Evolutionary conservation across 257 asterid genomes (phyloP), one percentile per base, ranked within the genome.

Genomic region (Forsythia suspensa): DNA sequence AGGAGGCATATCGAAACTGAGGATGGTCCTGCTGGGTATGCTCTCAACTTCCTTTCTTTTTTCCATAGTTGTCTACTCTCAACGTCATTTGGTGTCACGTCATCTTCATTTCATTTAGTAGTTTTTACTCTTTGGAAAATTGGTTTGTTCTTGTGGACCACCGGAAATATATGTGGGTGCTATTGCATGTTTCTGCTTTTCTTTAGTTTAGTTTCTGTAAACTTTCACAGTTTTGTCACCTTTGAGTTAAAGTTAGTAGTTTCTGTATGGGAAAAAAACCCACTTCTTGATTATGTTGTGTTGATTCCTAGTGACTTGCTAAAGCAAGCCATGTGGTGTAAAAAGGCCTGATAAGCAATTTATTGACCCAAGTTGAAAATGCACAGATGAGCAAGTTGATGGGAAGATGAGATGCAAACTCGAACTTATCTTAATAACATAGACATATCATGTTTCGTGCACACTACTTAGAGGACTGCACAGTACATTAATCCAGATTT

Each of bases 1-100:
- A 92, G 97, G 82, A 83, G 96, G 88, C 92, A 86, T 18, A 86
- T 92, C 4, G 97, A 94, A 83, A 91, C 93, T 0, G 98, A 92
- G 79, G 98, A 94, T 71, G 97, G 97, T 77, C 92, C 91, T 18
- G 82, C 94, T 41, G 95, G 92, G 97, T 94, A 92, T 70, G 95
- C 71, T 51, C 46, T 73, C 74, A 4, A 24, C 43, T 66, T 21
- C 20, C 73, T 41, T 34, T 36, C 74, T 39, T 18, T 8, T 41
- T 39, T 34, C 70, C 3, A n/a, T 63, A 75, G 24, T 7, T 18
- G 4, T 70, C 24, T 6, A 16, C 13, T 63, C 4, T 41, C 24
- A 11, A 20, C 18, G 4, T 46, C 16, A 46, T 8, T 46, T 46
- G 55, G 4, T 46, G 12, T 46, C 15, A 46, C 3, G 12, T 46